Base-by-base conservation (phyloP, 1,284 basidiomycete species). In the Hemileia vastatrix region DNA sequence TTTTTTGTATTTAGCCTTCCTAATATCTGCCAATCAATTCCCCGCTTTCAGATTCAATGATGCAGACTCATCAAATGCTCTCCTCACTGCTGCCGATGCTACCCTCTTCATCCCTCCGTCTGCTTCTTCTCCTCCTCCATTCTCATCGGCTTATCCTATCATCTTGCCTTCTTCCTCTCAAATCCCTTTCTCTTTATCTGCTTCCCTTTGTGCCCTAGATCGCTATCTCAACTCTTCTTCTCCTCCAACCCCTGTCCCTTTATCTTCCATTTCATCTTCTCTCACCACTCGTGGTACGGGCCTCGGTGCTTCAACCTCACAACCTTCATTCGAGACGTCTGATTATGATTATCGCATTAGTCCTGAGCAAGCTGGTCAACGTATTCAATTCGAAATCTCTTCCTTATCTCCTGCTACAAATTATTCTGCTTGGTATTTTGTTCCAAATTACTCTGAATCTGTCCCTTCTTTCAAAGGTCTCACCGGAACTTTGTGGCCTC, bases 391-490 rank as follows among this genome's bases (percentile, higher is more conserved):
- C 33, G 44, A 66, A n/a, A 64, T 75, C 11, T 40, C 50, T 1
- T 66, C 65, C 13, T 67, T 76, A 4, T 56, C 63, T 21, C 54
- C 69, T 1, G 69, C 64, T 6, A 68, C 65, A 27, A 76, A 76
- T 57, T 76, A 76, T 61, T 71, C 74, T 0, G 68, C 71, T 18
- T 76, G 74, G 72, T 27, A 52, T 1, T 59, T 59, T 31, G 49
- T 52, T 24, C 57, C 48, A 5, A n/a, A n/a, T n/a, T n/a, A n/a
- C n/a, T n/a, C n/a, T n/a, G n/a, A n/a, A n/a, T 27, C 15, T 15
- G 19, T 18, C 3, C 1, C 31, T 3, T 36, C 53, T 6, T 36
- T 52, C 33, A 59, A 59, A 24, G 40, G 51, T 44, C 57, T 23
- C n/a, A 59, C 50, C 3, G 57, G 57, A 13, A 59, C n/a, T 44